Base-by-base conservation (phyloP, 805 yeast species). In the Saccharomycopsis malanga region DNA sequence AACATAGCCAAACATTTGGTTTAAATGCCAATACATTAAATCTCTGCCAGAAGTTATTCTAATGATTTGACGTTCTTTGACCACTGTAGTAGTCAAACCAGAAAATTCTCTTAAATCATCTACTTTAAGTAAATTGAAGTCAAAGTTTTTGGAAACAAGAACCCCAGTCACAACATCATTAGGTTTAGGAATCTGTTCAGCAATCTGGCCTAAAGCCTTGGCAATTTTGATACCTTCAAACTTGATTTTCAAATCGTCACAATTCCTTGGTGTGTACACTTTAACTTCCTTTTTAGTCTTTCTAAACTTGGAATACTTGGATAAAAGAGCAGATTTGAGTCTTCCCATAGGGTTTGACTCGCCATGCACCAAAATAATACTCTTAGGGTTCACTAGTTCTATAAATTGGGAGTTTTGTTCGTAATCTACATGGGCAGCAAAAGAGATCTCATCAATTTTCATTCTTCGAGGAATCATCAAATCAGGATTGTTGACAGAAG, bases 381-480 rank as follows among this genome's bases (percentile, higher is more conserved):
- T 80, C 50, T 75, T 75, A 0, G 99, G 95, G 49, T 83, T 83
- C 2, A 93, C 87, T 50, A 80, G 70, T 56, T 89, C 96, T 50
- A 93, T 93, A 59, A 93, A 93, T 48, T 84, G 86, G 1, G 95
- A 71, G 57, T 93, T 93, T 60, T 93, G 96, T 57, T 85, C 87
- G 64, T 83, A 93, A 61, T 93, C 99, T 20, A 93, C 99, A 65
- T 93, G 99, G 0, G 99, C 99, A n/a, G 98, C 98, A 71, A 93
- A 93, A 1, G 98, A 89, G 3, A 93, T 83, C 63, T 93, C 99
- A 54, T 91, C 97, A 15, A 93, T 81, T 40, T 76, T 77, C 47
- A 94, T 66, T 54, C 97, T 73, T 59, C 98, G 78, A 4, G 98
- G 97, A 35, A 93, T 83, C 50, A 79, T 76, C 17, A 81, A 67